These are phyloP conservation scores for Chrysosporium keratinophilum DNA, from an alignment of 2,329 filamentous ascomycete genomes.

Conservation along the genomic window DNA sequence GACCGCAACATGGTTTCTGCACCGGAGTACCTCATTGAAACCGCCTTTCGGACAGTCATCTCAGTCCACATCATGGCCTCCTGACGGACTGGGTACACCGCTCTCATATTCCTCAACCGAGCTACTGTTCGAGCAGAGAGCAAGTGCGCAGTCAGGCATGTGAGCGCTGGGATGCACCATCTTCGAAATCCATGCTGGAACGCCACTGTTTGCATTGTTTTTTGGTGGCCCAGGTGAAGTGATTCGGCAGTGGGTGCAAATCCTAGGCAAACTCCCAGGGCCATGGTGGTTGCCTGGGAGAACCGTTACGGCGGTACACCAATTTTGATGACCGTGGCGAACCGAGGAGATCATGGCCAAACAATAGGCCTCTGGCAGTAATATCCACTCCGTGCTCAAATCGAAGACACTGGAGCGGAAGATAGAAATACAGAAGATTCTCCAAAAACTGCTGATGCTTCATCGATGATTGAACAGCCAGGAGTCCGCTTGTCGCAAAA, in stretches of 20 bases:
- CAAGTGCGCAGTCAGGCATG: constrained; percentile 21
- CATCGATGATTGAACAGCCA: too few species aligned
- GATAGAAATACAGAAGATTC: neutral
- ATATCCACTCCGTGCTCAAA: neutral
- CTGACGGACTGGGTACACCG: constrained; percentile 21
- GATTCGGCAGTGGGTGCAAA: constrained; percentile 21
- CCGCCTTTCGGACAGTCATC: constrained; percentile 19
- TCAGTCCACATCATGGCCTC: constrained; percentile 12
- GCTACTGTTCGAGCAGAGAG: constrained; percentile 17
- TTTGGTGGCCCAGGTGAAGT: constrained; percentile 25
- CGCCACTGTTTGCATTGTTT: constrained; percentile 23
- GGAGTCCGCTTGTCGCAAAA: neutral
- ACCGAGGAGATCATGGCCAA: constrained; percentile 3
- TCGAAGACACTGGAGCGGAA: constrained; percentile 12
- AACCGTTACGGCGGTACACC: constrained; percentile 8
- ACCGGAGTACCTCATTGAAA: constrained; percentile 5
- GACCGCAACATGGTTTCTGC: neutral
- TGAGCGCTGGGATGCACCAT: constrained; percentile 31
- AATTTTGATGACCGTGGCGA: constrained; percentile 21
- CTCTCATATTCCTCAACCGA: constrained; percentile 26
- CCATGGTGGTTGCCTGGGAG: constrained; percentile 28
- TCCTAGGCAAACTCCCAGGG: constrained; percentile 27
- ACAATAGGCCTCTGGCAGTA: constrained; percentile 5
- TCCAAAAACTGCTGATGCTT: neutral
- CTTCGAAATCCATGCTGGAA: constrained; percentile 26